Evolutionary conservation across 2,329 filamentous ascomycete genomes (phyloP), one percentile per base, ranked within the genome.

Genomic region (Xylariales sp.): DNA sequence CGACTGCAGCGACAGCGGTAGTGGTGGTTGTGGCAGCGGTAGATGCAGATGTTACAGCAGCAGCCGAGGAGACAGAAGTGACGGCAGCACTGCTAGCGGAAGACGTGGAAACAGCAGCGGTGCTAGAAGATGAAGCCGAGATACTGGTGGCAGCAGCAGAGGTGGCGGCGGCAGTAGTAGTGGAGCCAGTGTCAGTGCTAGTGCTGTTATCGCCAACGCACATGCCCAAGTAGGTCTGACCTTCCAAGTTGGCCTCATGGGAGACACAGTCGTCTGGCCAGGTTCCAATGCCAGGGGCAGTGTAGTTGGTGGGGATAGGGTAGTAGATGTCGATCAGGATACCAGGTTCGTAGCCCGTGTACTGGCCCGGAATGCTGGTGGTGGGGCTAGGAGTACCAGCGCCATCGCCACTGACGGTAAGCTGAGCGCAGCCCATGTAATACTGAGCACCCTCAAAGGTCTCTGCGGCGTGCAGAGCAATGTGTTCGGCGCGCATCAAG

Each of bases 271-370:
- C 33, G n/a, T 23, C 21, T 13, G 33, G 33, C 33, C 33, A 35
- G 11, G 33, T 35, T 5, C 5, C 33, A 23, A 23, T 15, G 11
- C 33, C 33, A 35, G 33, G 17, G 12, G 33, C 33, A 11, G 33
- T 35, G 33, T 35, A 35, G 33, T 25, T 35, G 33, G 33, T 35
- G 6, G 33, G 33, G 33, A 35, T 35, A 17, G 33, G 33, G 15
- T 35, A 35, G 20, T 35, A 35, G 16, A 35, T 24, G 33, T 35
- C 25, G 16, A 35, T 35, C 18, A 35, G 15, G 6, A 35, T n/a
- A 10, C 33, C 33, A 23, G 18, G 18, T 16, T 35, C 33, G 19
- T 35, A 23, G 17, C 33, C 33, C 15, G 30, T 33, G 30, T 33
- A 33, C 16, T 33, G 30, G 14, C 30, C 30, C 11, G 33, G 33